Evolutionary conservation across 2,329 filamentous ascomycete genomes (phyloP), one percentile per base, ranked within the genome.

Genomic region (Calycina herbarum): DNA sequence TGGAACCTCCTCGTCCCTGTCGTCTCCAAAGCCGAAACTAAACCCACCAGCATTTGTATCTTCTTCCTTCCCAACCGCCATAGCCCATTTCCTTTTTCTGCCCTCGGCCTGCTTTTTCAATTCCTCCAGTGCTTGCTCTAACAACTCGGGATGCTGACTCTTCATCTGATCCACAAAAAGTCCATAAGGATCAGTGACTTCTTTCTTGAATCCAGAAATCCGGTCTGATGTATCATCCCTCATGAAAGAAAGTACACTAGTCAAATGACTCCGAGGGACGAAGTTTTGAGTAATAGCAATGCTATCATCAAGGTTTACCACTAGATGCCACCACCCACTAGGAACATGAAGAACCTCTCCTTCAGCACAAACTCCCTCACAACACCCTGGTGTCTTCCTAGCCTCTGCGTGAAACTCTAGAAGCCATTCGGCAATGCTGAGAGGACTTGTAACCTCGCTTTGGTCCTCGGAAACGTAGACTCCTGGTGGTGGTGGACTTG

Each of bases 361-460:
- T 54, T 88, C 86, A 15, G 81, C 79, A 75, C 94, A 98, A 33
- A 98, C 88, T 0, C 93, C 94, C 78, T 98, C 94, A 35, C 90
- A 78, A 73, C 94, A 97, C 11, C 90, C 92, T 0, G 89, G 86
- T 1, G 89, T 87, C 62, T 81, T 82, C 61, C 94, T 86, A 10
- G 94, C 95, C 74, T 94, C 90, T 1, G 85, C 85, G 75, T 98
- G 95, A 77, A 97, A 98, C 33, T 89, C 89, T 15, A 98, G 83
- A 7, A 98, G 84, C 90, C 95, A 98, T 79, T 98, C 94, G n/a
- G 94, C 93, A 72, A 98, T 97, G 78, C 92, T 96, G 11, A 98
- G 84, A 0, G 94, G 95, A 62, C 90, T 93, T 0, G 94, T 98
- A 61, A 98, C 94, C 78, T 98, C 94, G 75, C 92, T 94, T 75